phyloP scores from a whole-genome alignment of 1,139 yeast species.

The Saccharomycopsis crataegensis region DNA sequence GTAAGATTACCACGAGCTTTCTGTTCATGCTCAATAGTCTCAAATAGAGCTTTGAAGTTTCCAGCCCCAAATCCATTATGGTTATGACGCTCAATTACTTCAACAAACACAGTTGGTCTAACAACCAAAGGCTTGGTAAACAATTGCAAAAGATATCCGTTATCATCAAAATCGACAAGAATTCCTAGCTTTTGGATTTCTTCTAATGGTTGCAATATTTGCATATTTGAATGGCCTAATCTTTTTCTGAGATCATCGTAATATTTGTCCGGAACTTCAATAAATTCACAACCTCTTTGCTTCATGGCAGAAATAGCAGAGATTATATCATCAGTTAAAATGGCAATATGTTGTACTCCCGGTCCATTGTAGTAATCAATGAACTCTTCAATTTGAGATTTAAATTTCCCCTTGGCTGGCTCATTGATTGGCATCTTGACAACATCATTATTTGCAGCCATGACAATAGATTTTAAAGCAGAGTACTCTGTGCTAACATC shows the following conservation, averaged over 20 bases:
- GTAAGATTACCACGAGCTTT: slow-evolving; percentile 39
- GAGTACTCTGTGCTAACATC: slow-evolving; percentile 64
- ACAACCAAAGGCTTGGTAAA: slow-evolving; percentile 72
- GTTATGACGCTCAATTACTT: slow-evolving; percentile 69
- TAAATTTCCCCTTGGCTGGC: slow-evolving; percentile 60
- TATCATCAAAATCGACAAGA: slow-evolving; percentile 66
- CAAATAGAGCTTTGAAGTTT: slow-evolving; percentile 73
- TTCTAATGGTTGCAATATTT: slow-evolving; percentile 43
- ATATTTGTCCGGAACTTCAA: slow-evolving; percentile 48
- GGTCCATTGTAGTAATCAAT: slow-evolving; percentile 69
- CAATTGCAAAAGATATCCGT: slow-evolving; percentile 66
- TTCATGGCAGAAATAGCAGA: slow-evolving; percentile 46
- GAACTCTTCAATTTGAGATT: slow-evolving; percentile 78
- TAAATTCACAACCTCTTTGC: slow-evolving; percentile 62
- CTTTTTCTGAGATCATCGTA: slow-evolving; percentile 43
- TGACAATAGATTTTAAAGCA: slow-evolving; percentile 66
- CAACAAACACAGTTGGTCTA: slow-evolving; percentile 75
- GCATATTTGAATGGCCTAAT: slow-evolving; percentile 33
- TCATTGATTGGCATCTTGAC: slow-evolving; percentile 75
- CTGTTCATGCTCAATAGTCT: slow-evolving; percentile 64
- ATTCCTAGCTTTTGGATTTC: slow-evolving; percentile 43
- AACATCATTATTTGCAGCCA: slow-evolving; percentile 58
- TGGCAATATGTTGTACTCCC: slow-evolving; percentile 78
- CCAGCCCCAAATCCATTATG: slow-evolving; percentile 88
- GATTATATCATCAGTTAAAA: slow-evolving; percentile 54